Evolutionary conservation across 2,329 filamentous ascomycete genomes (phyloP).

Genomic region (Claviceps monticola): DNA sequence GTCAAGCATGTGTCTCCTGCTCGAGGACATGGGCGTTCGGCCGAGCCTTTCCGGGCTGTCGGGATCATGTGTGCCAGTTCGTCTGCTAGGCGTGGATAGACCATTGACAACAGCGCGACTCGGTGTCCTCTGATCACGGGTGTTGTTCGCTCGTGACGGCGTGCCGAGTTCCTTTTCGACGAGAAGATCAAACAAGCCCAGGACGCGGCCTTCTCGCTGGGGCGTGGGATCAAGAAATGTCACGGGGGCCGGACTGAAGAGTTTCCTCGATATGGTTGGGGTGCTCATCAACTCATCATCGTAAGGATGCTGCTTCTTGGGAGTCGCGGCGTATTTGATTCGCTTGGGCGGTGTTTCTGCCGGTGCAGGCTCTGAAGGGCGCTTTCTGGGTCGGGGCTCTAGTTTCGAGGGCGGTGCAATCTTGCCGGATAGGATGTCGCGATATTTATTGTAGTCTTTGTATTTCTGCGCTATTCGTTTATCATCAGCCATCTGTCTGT

Average conservation of each 20-base stretch:
- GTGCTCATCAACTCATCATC: slow-evolving; percentile 34
- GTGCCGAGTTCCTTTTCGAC: slow-evolving; percentile 34
- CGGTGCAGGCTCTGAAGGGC: slow-evolving; percentile 22
- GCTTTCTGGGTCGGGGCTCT: slow-evolving; percentile 22
- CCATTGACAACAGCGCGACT: slow-evolving; percentile 15
- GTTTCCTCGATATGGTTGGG: slow-evolving; percentile 40
- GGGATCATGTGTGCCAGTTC: slow-evolving; percentile 16
- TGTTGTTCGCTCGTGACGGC: slow-evolving; percentile 29
- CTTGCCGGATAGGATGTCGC: slow-evolving; percentile 45
- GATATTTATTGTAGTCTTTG: slow-evolving; percentile 57
- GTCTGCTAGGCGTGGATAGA: slow-evolving; percentile 31
- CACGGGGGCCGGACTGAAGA: slow-evolving; percentile 45
- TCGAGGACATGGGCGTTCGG: slow-evolving; percentile 38
- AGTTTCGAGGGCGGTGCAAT: slow-evolving; percentile 22
- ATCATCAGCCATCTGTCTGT: not conserved
- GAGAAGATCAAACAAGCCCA: slow-evolving; percentile 65
- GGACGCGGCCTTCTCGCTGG: slow-evolving; percentile 61
- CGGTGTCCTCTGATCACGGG: slow-evolving; percentile 9
- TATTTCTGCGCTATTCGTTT: slow-evolving; percentile 50
- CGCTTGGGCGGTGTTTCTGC: slow-evolving; percentile 39
- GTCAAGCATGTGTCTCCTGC: slow-evolving; percentile 48
- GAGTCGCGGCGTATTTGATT: slow-evolving; percentile 31
- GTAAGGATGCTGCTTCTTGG: slow-evolving; percentile 25
- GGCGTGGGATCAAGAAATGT: slow-evolving; percentile 64
- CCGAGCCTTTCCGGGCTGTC: slow-evolving; percentile 21